phyloP scores from a whole-genome alignment of 192 early-diverging fungal genomes.

The Mortierella alpina region DNA sequence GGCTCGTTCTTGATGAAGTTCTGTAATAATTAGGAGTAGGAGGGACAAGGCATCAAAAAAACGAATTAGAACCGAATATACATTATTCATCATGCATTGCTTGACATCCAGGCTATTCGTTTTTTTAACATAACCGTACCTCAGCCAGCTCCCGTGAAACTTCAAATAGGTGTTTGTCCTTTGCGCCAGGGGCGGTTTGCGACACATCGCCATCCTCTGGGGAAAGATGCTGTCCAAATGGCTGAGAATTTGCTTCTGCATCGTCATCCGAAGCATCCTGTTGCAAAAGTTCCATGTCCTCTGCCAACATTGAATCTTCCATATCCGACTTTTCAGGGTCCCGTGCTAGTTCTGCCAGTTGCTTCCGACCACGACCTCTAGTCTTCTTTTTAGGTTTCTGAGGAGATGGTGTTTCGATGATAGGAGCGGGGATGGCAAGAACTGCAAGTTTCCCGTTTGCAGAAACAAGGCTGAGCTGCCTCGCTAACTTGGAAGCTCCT shows the following conservation, averaged over 20 bases:
- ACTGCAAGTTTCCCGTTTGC: conserved; percentile 42
- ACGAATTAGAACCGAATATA: not conserved
- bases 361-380: conserved; percentile 24
- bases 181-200: conserved; percentile 61
- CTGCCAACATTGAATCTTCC: not conserved
- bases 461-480: conserved; percentile 17
- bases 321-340: not conserved
- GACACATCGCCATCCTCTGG: conserved; percentile 64
- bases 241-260: conserved; percentile 30
- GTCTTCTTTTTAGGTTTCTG: conserved; percentile 29
- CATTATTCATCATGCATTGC: no score
- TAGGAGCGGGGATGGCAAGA: conserved; percentile 2
- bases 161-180: conserved; percentile 66
- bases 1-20: conserved; percentile 14
- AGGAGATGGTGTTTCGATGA: not conserved
- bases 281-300: not conserved
- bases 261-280: conserved; percentile 19
- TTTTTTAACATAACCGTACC: conserved; percentile 14
- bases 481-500: not conserved
- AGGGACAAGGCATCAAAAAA: not conserved
- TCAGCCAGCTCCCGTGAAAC: conserved; percentile 57
- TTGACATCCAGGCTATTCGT: no score
- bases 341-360: not conserved
- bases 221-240: conserved; percentile 64
- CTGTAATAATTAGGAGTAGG: not conserved